phyloP scores from a whole-genome alignment of 306 rosid genomes.

The Trifolium repens region DNA sequence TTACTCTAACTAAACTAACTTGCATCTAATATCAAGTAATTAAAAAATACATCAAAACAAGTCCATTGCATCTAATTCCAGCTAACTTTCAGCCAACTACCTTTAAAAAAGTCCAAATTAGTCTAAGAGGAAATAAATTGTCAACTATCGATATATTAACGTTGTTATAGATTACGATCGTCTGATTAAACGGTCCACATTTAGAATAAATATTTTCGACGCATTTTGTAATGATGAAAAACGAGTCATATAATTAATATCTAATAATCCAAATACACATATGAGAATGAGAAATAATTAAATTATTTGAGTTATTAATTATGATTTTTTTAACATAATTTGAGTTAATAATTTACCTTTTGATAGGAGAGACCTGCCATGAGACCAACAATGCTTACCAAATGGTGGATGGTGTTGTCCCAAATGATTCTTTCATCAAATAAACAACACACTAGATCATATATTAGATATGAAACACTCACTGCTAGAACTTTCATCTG shows the following conservation, averaged over 20 bases:
- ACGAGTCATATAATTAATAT: neutral
- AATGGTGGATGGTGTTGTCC: slow-evolving; percentile 81
- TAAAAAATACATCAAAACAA: no score
- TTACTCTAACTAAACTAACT: neutral
- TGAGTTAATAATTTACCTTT: slow-evolving; percentile 54
- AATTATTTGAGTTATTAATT: slow-evolving; percentile 1
- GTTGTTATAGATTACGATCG: neutral
- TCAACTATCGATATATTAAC: neutral
- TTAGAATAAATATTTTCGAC: neutral
- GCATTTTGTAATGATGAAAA: neutral
- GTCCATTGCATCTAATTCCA: neutral
- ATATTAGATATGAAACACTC: slow-evolving; percentile 74
- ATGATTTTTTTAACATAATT: neutral
- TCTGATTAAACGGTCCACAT: neutral
- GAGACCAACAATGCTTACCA: slow-evolving; percentile 76
- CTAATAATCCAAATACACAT: neutral
- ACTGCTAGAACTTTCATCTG: slow-evolving; percentile 70
- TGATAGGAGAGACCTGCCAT: slow-evolving; percentile 69
- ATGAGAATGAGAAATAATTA: neutral
- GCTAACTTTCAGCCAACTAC: neutral
- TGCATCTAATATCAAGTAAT: no score
- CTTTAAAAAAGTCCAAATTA: neutral
- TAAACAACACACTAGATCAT: slow-evolving; percentile 76
- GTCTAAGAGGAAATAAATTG: neutral
- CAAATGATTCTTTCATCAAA: slow-evolving; percentile 58